Conservation (phyloP, 768 basidiomycete species). For the Boletellus ananas region DNA sequence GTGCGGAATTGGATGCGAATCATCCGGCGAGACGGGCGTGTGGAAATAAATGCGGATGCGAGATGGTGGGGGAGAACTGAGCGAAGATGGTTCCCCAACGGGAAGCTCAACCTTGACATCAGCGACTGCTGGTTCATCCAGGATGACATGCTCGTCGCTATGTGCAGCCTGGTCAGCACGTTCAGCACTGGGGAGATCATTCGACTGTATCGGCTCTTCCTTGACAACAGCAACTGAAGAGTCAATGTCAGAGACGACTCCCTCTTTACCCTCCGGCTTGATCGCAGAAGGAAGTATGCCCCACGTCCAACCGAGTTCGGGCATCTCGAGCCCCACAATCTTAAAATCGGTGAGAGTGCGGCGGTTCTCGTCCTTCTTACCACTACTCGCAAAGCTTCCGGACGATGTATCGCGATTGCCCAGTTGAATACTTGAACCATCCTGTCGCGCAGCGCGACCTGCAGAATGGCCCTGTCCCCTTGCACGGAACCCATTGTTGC, state of each 20-base stretch:
- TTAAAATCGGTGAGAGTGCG: constrained; percentile 98
- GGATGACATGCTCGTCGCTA: constrained; percentile 19
- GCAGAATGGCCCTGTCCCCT: constrained; percentile 56
- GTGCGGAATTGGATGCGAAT: constrained; percentile 71
- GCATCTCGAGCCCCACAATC: constrained; percentile 86
- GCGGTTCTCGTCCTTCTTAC: constrained; percentile 85
- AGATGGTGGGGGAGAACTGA: constrained; percentile 56
- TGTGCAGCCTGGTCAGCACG: constrained; percentile 12
- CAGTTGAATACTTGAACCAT: constrained; percentile 32
- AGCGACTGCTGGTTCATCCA: constrained; percentile 30
- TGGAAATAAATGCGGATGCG: constrained; percentile 91
- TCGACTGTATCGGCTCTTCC: constrained; percentile 27
- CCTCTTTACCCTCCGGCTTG: constrained; percentile 38
- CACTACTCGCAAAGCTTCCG: constrained; percentile 43
- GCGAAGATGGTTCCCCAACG: constrained; percentile 27
- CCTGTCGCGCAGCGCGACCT: constrained; percentile 39
- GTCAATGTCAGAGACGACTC: constrained; percentile 29
- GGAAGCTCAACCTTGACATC: constrained; percentile 31
- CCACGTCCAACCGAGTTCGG: constrained; percentile 85
- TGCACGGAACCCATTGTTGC: constrained; percentile 49
- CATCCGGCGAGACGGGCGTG: constrained; percentile 80
- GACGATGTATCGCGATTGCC: constrained; percentile 49
- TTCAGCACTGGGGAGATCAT: constrained; percentile 19
- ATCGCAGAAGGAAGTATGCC: constrained; percentile 48
- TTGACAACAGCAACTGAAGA: constrained; percentile 31